phyloP scores from a whole-genome alignment of 305 asterid genomes.

The Solanum hybrid region DNA sequence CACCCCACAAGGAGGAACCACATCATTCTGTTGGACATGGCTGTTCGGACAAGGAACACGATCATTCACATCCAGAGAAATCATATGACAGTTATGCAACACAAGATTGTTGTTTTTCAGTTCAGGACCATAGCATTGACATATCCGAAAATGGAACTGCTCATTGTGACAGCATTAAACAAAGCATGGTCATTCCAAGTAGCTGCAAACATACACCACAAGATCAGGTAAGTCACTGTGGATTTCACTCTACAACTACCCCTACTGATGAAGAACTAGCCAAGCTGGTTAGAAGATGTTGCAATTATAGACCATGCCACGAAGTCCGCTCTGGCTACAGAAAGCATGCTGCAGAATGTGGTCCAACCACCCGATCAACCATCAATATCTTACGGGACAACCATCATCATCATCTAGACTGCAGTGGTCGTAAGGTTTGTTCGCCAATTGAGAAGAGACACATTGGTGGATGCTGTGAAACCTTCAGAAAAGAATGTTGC shows the following conservation, averaged over 20 bases:
- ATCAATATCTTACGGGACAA: not conserved
- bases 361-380: not conserved
- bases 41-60: not conserved
- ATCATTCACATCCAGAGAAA: not conserved
- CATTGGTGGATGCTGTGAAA: constrained; percentile 41
- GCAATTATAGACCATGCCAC: constrained; percentile 11
- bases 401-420: not conserved
- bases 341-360: constrained; percentile 9
- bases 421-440: constrained; percentile 9
- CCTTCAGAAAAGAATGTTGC: constrained; percentile 41
- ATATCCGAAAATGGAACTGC: not conserved
- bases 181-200: not conserved
- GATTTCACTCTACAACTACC: not conserved
- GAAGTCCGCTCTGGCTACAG: constrained; percentile 2
- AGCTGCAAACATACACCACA: constrained; percentile 1
- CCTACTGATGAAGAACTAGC: constrained; percentile 4
- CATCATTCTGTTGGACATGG: not conserved
- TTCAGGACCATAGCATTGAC: not conserved
- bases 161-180: constrained; percentile 7
- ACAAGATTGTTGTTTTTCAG: not conserved
- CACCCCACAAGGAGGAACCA: not conserved
- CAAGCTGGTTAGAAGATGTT: constrained; percentile 9
- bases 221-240: constrained; percentile 2
- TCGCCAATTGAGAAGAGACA: constrained; percentile 10
- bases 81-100: not conserved